Conservation (phyloP, 1,284 basidiomycete species). For the Hemileia vastatrix region DNA sequence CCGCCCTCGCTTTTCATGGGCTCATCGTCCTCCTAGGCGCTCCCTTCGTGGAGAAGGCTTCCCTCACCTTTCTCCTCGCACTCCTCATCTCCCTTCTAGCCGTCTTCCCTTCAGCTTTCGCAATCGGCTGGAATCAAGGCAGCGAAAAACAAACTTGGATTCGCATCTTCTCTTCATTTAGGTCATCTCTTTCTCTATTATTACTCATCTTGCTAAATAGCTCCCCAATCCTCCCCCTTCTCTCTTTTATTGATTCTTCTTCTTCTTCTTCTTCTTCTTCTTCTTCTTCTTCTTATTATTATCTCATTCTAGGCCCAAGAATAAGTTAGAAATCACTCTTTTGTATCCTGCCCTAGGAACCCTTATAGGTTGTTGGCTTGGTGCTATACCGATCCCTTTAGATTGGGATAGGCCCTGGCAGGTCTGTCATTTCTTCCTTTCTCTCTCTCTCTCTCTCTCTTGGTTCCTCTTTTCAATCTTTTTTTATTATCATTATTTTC, state of each 20-base stretch:
- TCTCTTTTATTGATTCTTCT: background rate
- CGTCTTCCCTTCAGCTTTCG: conserved; percentile 59
- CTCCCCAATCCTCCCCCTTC: background rate
- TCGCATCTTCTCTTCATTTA: conserved; percentile 65
- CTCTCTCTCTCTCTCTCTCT: too few species aligned
- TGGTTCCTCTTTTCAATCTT: background rate
- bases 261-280: background rate
- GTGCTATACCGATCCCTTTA: conserved; percentile 68
- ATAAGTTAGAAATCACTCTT: conserved; percentile 61
- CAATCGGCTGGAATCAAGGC: conserved; percentile 52
- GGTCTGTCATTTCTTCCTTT: too few species aligned
- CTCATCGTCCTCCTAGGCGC: too few species aligned
- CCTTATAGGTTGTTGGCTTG: conserved; percentile 64
- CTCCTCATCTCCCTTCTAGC: conserved; percentile 60
- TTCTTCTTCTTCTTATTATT: too few species aligned
- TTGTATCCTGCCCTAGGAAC: conserved; percentile 70
- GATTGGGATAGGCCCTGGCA: conserved; percentile 97
- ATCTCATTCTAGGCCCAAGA: conserved; percentile 51
- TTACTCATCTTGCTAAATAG: background rate
- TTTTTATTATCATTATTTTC: background rate
- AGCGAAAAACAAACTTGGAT: conserved; percentile 51
- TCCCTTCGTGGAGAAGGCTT: too few species aligned
- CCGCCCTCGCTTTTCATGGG: too few species aligned
- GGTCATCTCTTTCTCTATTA: conserved; percentile 51
- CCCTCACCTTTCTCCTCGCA: conserved; percentile 62